These are phyloP conservation scores for Spizellomyces punctatus DNA, from an alignment of 192 early-diverging fungal genomes.

Conservation along the genomic window DNA sequence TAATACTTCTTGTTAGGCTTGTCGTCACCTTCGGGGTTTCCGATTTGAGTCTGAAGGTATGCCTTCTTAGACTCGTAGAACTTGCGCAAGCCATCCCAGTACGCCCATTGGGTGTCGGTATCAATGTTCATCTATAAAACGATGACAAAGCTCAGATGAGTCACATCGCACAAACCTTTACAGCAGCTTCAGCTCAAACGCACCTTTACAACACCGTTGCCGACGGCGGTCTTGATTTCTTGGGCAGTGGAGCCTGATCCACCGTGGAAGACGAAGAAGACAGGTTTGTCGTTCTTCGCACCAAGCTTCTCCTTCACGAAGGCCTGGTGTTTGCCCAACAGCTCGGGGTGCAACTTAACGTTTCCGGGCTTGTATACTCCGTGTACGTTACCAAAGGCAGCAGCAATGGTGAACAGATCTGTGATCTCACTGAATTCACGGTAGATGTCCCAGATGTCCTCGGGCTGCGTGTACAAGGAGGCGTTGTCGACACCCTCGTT, in stretches of 20 bases:
- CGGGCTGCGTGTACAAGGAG: conserved; percentile 91
- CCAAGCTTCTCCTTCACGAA: conserved; percentile 74
- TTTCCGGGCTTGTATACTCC: conserved; percentile 96
- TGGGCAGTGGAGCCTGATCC: conserved; percentile 83
- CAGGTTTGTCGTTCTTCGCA: conserved; percentile 68
- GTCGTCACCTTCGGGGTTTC: conserved; percentile 92
- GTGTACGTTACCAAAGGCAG: conserved; percentile 94
- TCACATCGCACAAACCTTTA: not conserved
- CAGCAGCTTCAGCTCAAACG: not conserved
- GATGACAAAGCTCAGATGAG: conserved; percentile 5
- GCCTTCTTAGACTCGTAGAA: conserved; percentile 88
- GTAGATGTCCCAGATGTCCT: conserved; percentile 96
- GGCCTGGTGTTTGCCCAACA: conserved; percentile 88
- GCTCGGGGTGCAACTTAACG: conserved; percentile 90
- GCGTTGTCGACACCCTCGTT: conserved; percentile 91
- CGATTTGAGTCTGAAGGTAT: conserved; percentile 90
- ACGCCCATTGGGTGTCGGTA: conserved; percentile 98
- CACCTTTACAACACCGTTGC: conserved; percentile 84
- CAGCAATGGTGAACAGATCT: conserved; percentile 93
- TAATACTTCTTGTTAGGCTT: conserved; percentile 99
- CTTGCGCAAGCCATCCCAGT: conserved; percentile 83
- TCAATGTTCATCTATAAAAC: conserved; percentile 90
- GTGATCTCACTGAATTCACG: conserved; percentile 82
- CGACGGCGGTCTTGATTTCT: conserved; percentile 82
- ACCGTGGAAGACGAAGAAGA: conserved; percentile 98